These are phyloP conservation scores for Fusarium annulatum DNA, from an alignment of 2,329 filamentous ascomycete genomes.

Conservation along the genomic window DNA sequence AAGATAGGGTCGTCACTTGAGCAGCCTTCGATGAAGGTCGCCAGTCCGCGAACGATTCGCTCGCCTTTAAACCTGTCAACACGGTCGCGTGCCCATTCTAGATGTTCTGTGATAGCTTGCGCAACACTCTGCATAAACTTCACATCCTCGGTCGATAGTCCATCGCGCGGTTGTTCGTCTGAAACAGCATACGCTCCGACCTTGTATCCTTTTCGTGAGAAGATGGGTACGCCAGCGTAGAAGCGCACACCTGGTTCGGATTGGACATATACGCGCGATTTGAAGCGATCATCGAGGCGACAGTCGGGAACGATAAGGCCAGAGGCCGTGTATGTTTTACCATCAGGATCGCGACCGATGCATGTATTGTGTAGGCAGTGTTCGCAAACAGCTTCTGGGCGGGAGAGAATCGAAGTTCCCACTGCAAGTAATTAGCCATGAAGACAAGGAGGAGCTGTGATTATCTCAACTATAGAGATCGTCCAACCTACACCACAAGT, in stretches of 20 bases:
- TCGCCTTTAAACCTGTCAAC: slow-evolving; percentile 64
- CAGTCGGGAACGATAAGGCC: slow-evolving; percentile 48
- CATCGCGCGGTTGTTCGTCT: slow-evolving; percentile 65
- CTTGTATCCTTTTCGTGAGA: slow-evolving; percentile 62
- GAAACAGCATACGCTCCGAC: slow-evolving; percentile 71
- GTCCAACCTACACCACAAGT: slow-evolving; percentile 51
- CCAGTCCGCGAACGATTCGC: slow-evolving; percentile 65
- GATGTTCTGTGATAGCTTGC: slow-evolving; percentile 67
- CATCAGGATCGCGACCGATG: slow-evolving; percentile 40
- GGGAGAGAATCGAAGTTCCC: slow-evolving; percentile 44
- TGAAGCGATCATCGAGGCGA: slow-evolving; percentile 49
- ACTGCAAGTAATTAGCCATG: slow-evolving; percentile 24
- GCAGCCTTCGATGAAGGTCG: slow-evolving; percentile 64
- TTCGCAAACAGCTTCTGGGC: slow-evolving; percentile 51
- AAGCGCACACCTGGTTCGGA: slow-evolving; percentile 50
- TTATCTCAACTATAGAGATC: not conserved
- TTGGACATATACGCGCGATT: slow-evolving; percentile 47
- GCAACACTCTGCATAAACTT: slow-evolving; percentile 68
- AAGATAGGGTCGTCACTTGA: slow-evolving; percentile 42
- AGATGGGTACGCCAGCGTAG: slow-evolving; percentile 65
- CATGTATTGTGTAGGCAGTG: slow-evolving; percentile 41
- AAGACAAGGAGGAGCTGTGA: no score
- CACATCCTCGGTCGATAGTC: slow-evolving; percentile 59
- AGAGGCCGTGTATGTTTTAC: slow-evolving; percentile 43
- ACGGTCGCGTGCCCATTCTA: slow-evolving; percentile 65